Evolutionary conservation across 768 basidiomycete species (phyloP).

Genomic region (Amanita inopinata): DNA sequence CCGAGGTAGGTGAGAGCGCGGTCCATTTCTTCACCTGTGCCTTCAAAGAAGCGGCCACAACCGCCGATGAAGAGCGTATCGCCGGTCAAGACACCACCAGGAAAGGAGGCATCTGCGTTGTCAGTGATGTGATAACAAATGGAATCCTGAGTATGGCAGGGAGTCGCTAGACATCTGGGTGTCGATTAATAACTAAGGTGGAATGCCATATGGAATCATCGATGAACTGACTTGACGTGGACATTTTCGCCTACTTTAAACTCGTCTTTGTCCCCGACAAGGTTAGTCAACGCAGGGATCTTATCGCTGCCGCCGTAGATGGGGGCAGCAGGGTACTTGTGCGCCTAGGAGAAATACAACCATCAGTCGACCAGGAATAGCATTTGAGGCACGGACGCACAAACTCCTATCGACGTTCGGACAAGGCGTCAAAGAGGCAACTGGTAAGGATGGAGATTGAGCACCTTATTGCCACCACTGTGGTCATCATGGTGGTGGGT

Average conservation of each 20-base stretch:
- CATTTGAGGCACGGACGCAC: conserved; percentile 26
- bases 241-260: conserved; percentile 64
- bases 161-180: conserved; percentile 70
- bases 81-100: conserved; percentile 86
- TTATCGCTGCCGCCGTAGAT: conserved; percentile 79
- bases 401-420: conserved; percentile 29
- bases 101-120: conserved; percentile 33
- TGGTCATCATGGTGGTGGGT: conserved; percentile 94
- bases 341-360: background rate
- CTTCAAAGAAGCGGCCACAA: conserved; percentile 94
- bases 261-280: conserved; percentile 75
- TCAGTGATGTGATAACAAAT: conserved; percentile 81
- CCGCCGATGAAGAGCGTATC: conserved; percentile 87
- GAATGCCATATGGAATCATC: conserved; percentile 7
- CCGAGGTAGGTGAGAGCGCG: conserved; percentile 60
- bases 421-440: background rate
- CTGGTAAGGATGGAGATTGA: conserved; percentile 8
- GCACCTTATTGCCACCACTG: conserved; percentile 82
- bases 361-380: background rate
- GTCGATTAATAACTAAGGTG: conserved; percentile 5
- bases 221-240: conserved; percentile 47
- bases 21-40: conserved; percentile 73
- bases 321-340: conserved; percentile 28
- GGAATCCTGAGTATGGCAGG: conserved; percentile 95
- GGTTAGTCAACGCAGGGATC: conserved; percentile 54